These are phyloP conservation scores for Phytopythium montanum DNA, from an alignment of 352 stramenopile species.

Conservation along the genomic window DNA sequence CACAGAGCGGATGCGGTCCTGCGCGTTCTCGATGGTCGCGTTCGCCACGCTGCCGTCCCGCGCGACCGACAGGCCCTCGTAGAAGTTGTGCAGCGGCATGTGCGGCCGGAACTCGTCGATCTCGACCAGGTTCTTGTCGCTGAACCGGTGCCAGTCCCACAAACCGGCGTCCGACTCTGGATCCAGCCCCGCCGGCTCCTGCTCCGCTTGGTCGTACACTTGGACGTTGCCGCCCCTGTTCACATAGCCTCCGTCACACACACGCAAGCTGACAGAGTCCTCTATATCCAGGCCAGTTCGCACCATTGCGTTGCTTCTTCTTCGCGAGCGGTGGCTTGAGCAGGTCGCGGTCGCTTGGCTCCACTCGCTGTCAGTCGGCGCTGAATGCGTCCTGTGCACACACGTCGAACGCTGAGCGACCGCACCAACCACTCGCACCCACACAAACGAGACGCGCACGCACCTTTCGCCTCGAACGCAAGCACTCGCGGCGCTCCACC, in stretches of 20 bases:
- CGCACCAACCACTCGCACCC: too few relatives aligned
- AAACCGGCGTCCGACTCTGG: constrained; percentile 21
- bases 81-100: constrained; percentile 82
- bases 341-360: constrained; percentile 15
- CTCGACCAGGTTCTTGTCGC: constrained; percentile 59
- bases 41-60: constrained; percentile 51
- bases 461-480: constrained; percentile 77
- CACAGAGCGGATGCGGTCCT: constrained; percentile 56
- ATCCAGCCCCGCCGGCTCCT: constrained; percentile 2
- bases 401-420: too few relatives aligned
- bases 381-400: constrained; percentile 36
- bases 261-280: background rate
- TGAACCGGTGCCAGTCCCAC: constrained; percentile 58
- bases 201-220: constrained; percentile 54
- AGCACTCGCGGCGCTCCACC: constrained; percentile 46
- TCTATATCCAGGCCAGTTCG: background rate
- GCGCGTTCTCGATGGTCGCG: constrained; percentile 49
- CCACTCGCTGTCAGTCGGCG: constrained; percentile 19
- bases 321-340: constrained; percentile 13
- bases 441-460: background rate
- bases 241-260: background rate
- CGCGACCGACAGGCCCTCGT: constrained; percentile 44
- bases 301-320: constrained; percentile 35
- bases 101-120: constrained; percentile 72
- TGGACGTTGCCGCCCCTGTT: constrained; percentile 52